Conservation (phyloP, 2,329 filamentous ascomycete genomes). For the Phaeosphaeria sp. region DNA sequence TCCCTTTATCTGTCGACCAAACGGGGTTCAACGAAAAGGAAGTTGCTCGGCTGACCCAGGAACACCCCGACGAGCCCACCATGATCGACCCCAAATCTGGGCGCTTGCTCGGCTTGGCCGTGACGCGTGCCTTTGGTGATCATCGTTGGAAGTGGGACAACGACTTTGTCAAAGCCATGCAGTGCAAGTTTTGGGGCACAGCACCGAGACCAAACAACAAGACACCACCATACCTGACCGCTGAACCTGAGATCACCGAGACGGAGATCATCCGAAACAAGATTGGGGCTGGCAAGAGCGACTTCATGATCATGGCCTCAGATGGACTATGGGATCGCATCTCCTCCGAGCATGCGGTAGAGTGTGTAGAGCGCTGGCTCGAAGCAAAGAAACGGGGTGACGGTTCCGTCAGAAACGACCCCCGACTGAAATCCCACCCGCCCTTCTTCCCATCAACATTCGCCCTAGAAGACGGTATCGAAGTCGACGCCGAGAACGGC, state of each 20-base stretch:
- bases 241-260: slow-evolving; percentile 69
- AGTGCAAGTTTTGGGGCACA: slow-evolving; percentile 59
- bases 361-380: slow-evolving; percentile 65
- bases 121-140: slow-evolving; percentile 74
- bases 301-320: slow-evolving; percentile 71
- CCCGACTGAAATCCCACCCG: slow-evolving; percentile 11
- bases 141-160: slow-evolving; percentile 71
- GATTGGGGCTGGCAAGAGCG: slow-evolving; percentile 37
- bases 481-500: slow-evolving; percentile 42
- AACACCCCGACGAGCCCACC: slow-evolving; percentile 68
- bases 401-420: slow-evolving; percentile 25
- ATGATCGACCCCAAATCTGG: slow-evolving; percentile 63
- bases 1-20: slow-evolving; percentile 69
- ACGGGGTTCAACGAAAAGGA: slow-evolving; percentile 69
- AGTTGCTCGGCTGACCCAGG: slow-evolving; percentile 59
- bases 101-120: slow-evolving; percentile 66
- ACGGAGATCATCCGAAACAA: slow-evolving; percentile 56
- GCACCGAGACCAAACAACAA: slow-evolving; percentile 52
- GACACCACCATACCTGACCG: slow-evolving; percentile 72
- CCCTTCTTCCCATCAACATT: slow-evolving; percentile 11
- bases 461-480: slow-evolving; percentile 40
- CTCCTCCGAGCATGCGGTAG: slow-evolving; percentile 63
- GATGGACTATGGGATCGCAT: slow-evolving; percentile 73
- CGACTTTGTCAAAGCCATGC: slow-evolving; percentile 55
- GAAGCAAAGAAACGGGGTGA: slow-evolving; percentile 43